Percentiles rank a stretch among this genome's conserved stretches.
phyloP scores from a whole-genome alignment of 805 yeast species.

The Starmerella floris region DNA sequence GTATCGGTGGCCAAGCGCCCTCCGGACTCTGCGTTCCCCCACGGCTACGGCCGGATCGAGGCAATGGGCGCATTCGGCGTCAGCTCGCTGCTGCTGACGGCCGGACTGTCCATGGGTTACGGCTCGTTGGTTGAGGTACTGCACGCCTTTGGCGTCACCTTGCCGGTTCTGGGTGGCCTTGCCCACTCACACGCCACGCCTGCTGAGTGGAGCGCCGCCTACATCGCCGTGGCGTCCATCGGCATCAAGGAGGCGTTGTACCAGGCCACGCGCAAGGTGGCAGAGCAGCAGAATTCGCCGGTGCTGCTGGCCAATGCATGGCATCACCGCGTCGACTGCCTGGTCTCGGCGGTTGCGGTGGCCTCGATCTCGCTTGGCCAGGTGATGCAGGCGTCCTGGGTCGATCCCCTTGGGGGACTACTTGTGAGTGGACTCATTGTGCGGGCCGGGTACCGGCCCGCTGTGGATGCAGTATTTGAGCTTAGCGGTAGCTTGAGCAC shows the following conservation, averaged over 20 bases:
- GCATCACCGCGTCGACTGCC: conserved; percentile 93
- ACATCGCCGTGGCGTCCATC: conserved; percentile 87
- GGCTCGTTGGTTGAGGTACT: conserved; percentile 42
- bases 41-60: conserved; percentile 88
- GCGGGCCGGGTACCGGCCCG: conserved; percentile 71
- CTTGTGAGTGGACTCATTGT: conserved; percentile 70
- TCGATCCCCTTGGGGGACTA: conserved; percentile 87
- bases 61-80: conserved; percentile 85
- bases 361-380: conserved; percentile 78
- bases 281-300: conserved; percentile 63
- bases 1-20: conserved; percentile 59
- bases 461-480: conserved; percentile 56
- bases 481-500: conserved; percentile 45
- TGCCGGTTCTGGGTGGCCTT: conserved; percentile 29
- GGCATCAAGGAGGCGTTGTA: conserved; percentile 78
- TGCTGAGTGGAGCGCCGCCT: conserved; percentile 80
- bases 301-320: conserved; percentile 94
- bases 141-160: conserved; percentile 16
- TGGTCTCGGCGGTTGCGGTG: conserved; percentile 83
- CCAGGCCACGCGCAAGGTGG: conserved; percentile 69
- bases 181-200: conserved; percentile 29
- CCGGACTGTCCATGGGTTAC: conserved; percentile 89
- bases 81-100: conserved; percentile 65
- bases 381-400: conserved; percentile 61
- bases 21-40: conserved; percentile 52